Percentiles rank a stretch among this genome's conserved stretches.
These are phyloP conservation scores for Annulohypoxylon nitens DNA, from an alignment of 495 filamentous ascomycete genomes.

Conservation along the genomic window DNA sequence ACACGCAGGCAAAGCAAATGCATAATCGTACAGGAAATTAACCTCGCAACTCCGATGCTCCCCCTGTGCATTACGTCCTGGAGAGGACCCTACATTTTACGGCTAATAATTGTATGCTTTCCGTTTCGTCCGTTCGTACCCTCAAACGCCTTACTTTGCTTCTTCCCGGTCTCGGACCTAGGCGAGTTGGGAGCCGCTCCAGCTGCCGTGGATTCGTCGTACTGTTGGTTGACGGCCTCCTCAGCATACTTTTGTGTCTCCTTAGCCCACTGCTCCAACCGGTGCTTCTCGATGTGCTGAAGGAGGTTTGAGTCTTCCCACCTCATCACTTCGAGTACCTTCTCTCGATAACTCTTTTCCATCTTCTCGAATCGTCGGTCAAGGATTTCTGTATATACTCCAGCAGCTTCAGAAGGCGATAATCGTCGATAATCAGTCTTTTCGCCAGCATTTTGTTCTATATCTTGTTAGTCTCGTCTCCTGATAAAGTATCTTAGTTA, in stretches of 20 bases:
- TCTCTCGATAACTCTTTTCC: conserved; percentile 63
- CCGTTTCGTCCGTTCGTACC: conserved; percentile 49
- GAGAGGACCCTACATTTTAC: conserved; percentile 15
- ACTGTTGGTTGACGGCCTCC: conserved; percentile 49
- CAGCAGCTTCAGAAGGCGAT: conserved; percentile 64
- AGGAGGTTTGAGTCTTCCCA: conserved; percentile 67
- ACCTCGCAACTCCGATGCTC: conserved; percentile 37
- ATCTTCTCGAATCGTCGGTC: conserved; percentile 65
- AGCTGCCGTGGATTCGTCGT: conserved; percentile 44
- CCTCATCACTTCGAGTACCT: conserved; percentile 65
- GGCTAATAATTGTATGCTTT: conserved; percentile 40
- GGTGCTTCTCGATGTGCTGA: conserved; percentile 67
- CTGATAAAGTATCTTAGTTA: background rate
- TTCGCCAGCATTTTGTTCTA: conserved; percentile 42
- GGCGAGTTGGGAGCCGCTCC: conserved; percentile 39
- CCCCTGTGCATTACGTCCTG: conserved; percentile 38
- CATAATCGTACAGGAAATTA: conserved; percentile 49
- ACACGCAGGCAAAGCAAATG: conserved; percentile 34
- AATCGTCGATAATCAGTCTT: conserved; percentile 46
- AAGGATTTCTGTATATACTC: conserved; percentile 65
- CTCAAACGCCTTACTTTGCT: conserved; percentile 39
- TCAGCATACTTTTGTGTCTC: conserved; percentile 60
- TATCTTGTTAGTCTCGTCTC: conserved; percentile 31
- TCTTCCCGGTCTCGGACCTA: conserved; percentile 26
- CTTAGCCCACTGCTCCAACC: conserved; percentile 72